These are phyloP conservation scores for Chlorella ohadii DNA, from an alignment of 139 green algal species.

Conservation along the genomic window DNA sequence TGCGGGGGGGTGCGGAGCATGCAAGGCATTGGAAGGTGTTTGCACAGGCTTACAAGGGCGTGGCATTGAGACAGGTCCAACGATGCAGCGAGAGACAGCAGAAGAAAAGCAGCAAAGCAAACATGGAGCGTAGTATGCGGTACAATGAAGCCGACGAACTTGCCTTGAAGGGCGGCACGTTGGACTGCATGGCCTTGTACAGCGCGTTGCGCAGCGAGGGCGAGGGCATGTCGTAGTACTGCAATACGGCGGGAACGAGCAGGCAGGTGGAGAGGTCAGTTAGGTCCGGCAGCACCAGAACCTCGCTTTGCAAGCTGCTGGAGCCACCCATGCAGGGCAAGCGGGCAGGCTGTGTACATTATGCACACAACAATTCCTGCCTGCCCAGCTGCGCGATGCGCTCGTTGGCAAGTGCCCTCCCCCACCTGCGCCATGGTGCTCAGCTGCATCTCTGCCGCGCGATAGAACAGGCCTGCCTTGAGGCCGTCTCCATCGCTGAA, in stretches of 20 bases:
- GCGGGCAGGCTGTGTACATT: no score
- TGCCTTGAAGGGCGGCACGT: constrained; percentile 18
- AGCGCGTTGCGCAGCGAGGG: constrained; percentile 1
- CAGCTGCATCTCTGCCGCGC: neutral
- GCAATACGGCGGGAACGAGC: neutral
- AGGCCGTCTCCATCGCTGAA: neutral
- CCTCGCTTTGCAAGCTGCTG: no score
- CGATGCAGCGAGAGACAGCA: neutral
- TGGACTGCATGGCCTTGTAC: neutral
- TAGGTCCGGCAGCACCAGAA: no score
- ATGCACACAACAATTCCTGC: no score
- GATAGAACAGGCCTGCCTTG: neutral
- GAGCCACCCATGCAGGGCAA: no score
- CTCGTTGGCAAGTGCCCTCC: no score
- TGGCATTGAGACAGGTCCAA: no score
- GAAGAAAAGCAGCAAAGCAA: no score
- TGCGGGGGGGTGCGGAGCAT: neutral
- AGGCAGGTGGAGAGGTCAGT: neutral
- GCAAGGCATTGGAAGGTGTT: no score
- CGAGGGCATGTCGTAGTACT: constrained; percentile 31
- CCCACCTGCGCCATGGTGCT: constrained; percentile 14
- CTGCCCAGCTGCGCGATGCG: no score
- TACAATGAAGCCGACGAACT: no score
- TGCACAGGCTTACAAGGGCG: neutral
- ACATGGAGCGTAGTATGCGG: no score